Evolutionary conservation across 2,329 filamentous ascomycete genomes (phyloP), one percentile per base, ranked within the genome.

Genomic region (Beauveria rudraprayagi): DNA sequence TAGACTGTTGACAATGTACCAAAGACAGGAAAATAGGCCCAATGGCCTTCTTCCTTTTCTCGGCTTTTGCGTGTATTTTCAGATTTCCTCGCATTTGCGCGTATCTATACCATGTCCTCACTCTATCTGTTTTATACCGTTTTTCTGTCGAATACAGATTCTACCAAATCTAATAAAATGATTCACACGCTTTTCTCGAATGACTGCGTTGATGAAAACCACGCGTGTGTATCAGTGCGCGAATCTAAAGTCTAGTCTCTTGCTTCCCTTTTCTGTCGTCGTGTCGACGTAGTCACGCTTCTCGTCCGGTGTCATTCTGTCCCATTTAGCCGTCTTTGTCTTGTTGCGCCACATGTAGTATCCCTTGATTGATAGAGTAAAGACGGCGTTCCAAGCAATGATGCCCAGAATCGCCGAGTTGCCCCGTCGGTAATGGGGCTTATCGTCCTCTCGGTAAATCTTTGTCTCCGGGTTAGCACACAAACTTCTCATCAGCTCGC

Each of bases 381-480:
- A 54, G 1, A 65, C 65, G 19, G 72, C 67, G 51, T 74, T 73
- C 65, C 69, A 69, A 56, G 67, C 69, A 17, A 66, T 71, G n/a
- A 85, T 74, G 0, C 66, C 78, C n/a, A 87, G 74, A 1, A 87
- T 69, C 0, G 79, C 74, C 47, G 74, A 77, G 65, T 87, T 86
- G 1, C 83, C 84, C 0, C 77, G 51, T 3, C 55, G 64, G 72
- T 72, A 67, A 22, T 62, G 59, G 0, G 66, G 65, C 14, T 61
- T 63, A 24, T 67, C 66, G 11, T 62, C 67, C 26, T 66, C 63
- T 4, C 74, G 70, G 61, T 76, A 77, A 10, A 77, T 74, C 61
- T 62, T 24, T 9, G 16, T 22, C 28, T 22, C 22, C 22, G 22
- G 22, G 9, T 56, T 37, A 56, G 59, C 24, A 61, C n/a, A 9